phyloP scores from a whole-genome alignment of 2,329 filamentous ascomycete species.

The Stemphylium vesicarium region DNA sequence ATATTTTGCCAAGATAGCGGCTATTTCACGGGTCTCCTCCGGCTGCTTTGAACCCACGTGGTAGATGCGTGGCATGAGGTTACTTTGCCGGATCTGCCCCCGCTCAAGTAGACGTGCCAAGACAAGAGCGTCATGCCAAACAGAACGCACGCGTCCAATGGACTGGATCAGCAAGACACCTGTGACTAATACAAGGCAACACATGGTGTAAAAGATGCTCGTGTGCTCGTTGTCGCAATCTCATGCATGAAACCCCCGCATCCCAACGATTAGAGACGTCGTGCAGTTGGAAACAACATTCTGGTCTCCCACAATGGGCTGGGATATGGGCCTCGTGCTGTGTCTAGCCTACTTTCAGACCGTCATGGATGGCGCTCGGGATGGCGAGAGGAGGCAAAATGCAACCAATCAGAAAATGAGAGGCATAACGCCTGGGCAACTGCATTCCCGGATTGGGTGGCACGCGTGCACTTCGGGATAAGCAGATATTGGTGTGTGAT shows the following conservation, averaged over 20 bases:
- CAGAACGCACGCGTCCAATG: too few species aligned
- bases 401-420: conserved; percentile 29
- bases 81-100: too few species aligned
- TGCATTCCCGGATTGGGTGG: conserved; percentile 23
- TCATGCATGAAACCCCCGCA: background rate
- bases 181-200: background rate
- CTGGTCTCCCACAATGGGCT: conserved; percentile 5
- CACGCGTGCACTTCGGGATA: conserved; percentile 20
- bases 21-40: too few species aligned
- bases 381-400: conserved; percentile 12
- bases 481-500: conserved; percentile 41
- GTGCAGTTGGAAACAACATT: background rate
- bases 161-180: background rate
- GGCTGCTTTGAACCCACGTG: too few species aligned
- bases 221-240: background rate
- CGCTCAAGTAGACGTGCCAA: too few species aligned
- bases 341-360: conserved; percentile 16
- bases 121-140: too few species aligned
- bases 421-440: conserved; percentile 8
- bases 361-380: conserved; percentile 13
- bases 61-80: too few species aligned
- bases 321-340: conserved; percentile 19
- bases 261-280: background rate
- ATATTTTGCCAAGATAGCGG: too few species aligned
- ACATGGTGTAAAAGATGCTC: background rate